Conservation (phyloP, 441 rosid species). For the Viola pubescens region DNA sequence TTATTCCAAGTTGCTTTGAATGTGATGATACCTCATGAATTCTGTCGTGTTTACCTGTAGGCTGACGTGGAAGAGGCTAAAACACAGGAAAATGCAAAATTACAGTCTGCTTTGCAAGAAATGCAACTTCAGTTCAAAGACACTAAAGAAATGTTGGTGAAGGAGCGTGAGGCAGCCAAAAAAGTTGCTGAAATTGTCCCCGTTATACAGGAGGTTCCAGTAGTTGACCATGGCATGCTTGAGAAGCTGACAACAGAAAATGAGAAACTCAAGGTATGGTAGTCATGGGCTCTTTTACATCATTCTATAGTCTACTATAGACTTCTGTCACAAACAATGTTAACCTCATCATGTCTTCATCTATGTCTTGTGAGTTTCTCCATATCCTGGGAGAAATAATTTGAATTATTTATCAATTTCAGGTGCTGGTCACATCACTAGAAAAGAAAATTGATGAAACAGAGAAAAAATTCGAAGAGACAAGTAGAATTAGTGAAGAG, state of each 20-base stretch:
- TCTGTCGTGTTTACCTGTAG: slow-evolving; percentile 31
- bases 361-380: slow-evolving; percentile 3
- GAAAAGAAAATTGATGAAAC: slow-evolving; percentile 80
- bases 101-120: slow-evolving; percentile 74
- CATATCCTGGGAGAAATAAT: slow-evolving; percentile 2
- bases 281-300: not conserved
- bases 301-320: too few species aligned
- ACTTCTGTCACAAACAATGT: too few species aligned
- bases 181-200: slow-evolving; percentile 57
- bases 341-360: too few species aligned
- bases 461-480: slow-evolving; percentile 80
- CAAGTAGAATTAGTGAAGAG: slow-evolving; percentile 77
- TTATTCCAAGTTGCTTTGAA: not conserved
- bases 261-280: slow-evolving; percentile 76
- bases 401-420: slow-evolving; percentile 18
- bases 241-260: slow-evolving; percentile 71
- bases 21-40: not conserved
- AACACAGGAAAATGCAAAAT: slow-evolving; percentile 77
- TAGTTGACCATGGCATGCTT: slow-evolving; percentile 54
- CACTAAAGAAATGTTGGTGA: slow-evolving; percentile 64
- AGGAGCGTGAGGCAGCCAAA: slow-evolving; percentile 73
- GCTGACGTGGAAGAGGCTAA: slow-evolving; percentile 90
- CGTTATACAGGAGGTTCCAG: slow-evolving; percentile 80
- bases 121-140: slow-evolving; percentile 67
- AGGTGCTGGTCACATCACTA: slow-evolving; percentile 73